Percentiles rank a stretch among this genome's conserved stretches.
Conservation (phyloP, 179 eudicot genomes). For the Corrigiola litoralis region DNA sequence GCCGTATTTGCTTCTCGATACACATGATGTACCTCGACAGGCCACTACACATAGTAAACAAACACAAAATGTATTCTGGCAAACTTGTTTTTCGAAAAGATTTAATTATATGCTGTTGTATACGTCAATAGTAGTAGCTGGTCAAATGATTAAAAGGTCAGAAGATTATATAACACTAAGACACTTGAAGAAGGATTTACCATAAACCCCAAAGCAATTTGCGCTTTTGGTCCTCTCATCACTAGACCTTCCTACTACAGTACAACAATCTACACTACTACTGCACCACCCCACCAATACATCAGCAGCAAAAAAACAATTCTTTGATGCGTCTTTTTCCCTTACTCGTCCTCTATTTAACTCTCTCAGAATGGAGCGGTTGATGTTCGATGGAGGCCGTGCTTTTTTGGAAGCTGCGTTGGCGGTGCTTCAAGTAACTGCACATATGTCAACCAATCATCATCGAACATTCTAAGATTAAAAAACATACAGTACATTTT, state of each 20-base stretch:
- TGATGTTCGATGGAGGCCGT: slow-evolving; percentile 20
- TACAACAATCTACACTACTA: neutral
- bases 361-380: slow-evolving; percentile 25
- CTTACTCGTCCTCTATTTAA: too few species aligned
- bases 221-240: neutral
- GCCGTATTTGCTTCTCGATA: too few species aligned
- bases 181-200: too few species aligned
- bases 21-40: too few species aligned
- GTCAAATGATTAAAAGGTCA: too few species aligned
- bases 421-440: slow-evolving; percentile 17
- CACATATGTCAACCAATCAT: too few species aligned
- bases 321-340: neutral
- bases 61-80: too few species aligned
- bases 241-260: neutral
- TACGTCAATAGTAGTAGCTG: too few species aligned
- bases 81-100: too few species aligned
- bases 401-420: slow-evolving; percentile 11
- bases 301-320: neutral
- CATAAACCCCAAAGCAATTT: neutral
- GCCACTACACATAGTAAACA: too few species aligned
- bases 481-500: neutral
- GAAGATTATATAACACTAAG: too few species aligned
- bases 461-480: neutral
- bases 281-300: neutral
- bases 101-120: too few species aligned